These are phyloP conservation scores for Holtermannia corniformis DNA, from an alignment of 768 basidiomycete genomes.

Conservation along the genomic window DNA sequence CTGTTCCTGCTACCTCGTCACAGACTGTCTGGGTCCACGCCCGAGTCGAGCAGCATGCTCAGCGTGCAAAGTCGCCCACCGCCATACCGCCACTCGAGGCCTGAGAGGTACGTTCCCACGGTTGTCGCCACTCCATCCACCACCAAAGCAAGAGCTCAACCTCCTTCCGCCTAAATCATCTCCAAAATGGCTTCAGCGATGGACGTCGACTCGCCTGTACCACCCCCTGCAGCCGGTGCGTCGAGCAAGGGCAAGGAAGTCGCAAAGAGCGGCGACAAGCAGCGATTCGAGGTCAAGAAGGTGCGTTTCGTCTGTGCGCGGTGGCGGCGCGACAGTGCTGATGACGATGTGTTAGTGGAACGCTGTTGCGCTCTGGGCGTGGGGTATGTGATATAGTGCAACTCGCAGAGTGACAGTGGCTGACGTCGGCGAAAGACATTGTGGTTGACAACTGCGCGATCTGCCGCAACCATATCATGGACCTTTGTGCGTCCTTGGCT, in stretches of 20 bases:
- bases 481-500: slow-evolving; percentile 69
- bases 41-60: no score
- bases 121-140: no score
- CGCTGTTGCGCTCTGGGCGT: slow-evolving; percentile 95
- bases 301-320: slow-evolving; percentile 44
- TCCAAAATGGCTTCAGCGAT: slow-evolving; percentile 11
- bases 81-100: no score
- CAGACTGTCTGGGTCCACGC: no score
- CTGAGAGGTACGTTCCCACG: no score
- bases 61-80: no score
- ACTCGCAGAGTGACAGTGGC: not conserved
- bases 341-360: slow-evolving; percentile 66
- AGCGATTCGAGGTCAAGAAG: slow-evolving; percentile 95
- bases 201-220: slow-evolving; percentile 28
- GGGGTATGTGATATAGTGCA: slow-evolving; percentile 54
- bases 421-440: slow-evolving; percentile 56
- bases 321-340: not conserved
- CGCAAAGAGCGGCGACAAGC: slow-evolving; percentile 53
- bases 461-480: slow-evolving; percentile 99
- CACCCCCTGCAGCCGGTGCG: slow-evolving; percentile 1
- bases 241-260: slow-evolving; percentile 46
- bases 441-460: slow-evolving; percentile 99
- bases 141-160: no score
- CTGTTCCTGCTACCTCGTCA: no score
- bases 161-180: not conserved